Evolutionary conservation across 2,329 filamentous ascomycete species (phyloP).

Genomic region (Helotiales sp.): DNA sequence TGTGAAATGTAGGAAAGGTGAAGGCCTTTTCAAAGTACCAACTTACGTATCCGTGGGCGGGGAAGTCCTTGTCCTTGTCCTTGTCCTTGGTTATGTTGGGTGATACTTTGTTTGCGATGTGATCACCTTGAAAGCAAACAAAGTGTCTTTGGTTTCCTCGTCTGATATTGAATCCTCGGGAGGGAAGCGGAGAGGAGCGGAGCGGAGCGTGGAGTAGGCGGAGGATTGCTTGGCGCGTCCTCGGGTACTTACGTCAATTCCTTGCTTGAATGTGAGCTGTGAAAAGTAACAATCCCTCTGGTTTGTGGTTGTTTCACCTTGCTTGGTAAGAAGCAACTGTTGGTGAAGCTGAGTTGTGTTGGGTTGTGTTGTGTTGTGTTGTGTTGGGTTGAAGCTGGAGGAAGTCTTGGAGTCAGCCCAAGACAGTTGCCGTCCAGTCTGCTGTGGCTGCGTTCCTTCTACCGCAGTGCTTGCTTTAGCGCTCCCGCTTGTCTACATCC

Average conservation of each 20-base stretch:
- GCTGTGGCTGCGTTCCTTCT: slow-evolving; percentile 10
- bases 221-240: neutral
- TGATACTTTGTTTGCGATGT: neutral
- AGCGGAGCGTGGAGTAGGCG: neutral
- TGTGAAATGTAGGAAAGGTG: neutral
- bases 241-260: neutral
- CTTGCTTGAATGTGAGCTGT: neutral
- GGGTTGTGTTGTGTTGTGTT: no score
- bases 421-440: neutral
- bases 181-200: neutral
- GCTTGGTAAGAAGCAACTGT: no score
- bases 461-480: slow-evolving; percentile 14
- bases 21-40: neutral
- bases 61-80: neutral
- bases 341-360: neutral
- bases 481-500: neutral
- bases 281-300: neutral
- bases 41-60: neutral
- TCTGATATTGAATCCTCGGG: neutral
- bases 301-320: neutral
- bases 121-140: neutral
- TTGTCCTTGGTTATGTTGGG: no score
- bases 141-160: neutral
- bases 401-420: slow-evolving; percentile 4
- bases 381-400: neutral